phyloP scores from a whole-genome alignment of 2,329 filamentous ascomycete species.

The Ophiostoma sp. region DNA sequence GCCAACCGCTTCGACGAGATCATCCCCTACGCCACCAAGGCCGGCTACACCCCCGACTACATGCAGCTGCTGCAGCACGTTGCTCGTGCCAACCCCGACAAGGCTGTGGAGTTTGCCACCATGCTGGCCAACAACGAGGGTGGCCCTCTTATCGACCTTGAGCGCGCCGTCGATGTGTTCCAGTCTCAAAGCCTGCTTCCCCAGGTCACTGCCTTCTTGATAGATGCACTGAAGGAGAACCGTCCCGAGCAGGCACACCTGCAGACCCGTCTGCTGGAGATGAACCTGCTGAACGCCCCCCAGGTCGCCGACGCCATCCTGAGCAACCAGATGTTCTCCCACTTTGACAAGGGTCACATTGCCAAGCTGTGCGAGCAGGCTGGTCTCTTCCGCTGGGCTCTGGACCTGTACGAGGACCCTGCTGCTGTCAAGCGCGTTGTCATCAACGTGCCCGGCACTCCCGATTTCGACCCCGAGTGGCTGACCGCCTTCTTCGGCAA shows the following conservation, averaged over 20 bases:
- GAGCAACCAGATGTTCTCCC: constrained; percentile 95
- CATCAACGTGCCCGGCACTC: constrained; percentile 71
- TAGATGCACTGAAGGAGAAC: constrained; percentile 93
- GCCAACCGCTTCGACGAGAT: constrained; percentile 97
- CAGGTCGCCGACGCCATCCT: constrained; percentile 97
- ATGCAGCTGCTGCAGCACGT: constrained; percentile 89
- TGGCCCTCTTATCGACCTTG: constrained; percentile 82
- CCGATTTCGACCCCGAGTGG: constrained; percentile 88
- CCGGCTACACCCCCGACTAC: constrained; percentile 91
- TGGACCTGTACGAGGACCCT: constrained; percentile 93
- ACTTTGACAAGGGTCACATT: constrained; percentile 89
- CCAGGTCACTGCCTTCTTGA: constrained; percentile 93
- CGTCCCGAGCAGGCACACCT: constrained; percentile 87
- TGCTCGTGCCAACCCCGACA: constrained; percentile 83
- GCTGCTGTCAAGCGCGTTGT: constrained; percentile 84
- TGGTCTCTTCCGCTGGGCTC: constrained; percentile 74
- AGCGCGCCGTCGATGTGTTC: constrained; percentile 96
- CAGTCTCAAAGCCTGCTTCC: constrained; percentile 97
- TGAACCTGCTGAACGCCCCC: constrained; percentile 94
- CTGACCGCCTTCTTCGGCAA: constrained; percentile 88
- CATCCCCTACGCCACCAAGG: constrained; percentile 78
- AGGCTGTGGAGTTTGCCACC: constrained; percentile 91
- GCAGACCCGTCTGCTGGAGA: constrained; percentile 91
- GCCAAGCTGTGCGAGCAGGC: constrained; percentile 90
- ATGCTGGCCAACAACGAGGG: constrained; percentile 83